phyloP scores from a whole-genome alignment of 805 yeast species.

The Pichia pseudocactophila region DNA sequence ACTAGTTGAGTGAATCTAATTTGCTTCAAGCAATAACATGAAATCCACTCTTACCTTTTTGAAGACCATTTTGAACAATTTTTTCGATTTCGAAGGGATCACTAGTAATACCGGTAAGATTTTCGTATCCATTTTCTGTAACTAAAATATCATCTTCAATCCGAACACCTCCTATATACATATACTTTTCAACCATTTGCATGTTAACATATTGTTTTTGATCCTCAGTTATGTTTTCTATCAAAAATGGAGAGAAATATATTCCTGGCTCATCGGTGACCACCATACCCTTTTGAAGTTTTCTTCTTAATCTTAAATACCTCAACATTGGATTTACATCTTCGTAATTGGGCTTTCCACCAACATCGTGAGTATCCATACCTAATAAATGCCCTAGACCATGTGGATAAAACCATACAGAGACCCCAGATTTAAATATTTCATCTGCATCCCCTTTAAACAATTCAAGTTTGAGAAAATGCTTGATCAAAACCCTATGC shows the following conservation, averaged over 20 bases:
- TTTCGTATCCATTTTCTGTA: conserved; percentile 68
- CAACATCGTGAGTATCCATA: conserved; percentile 94
- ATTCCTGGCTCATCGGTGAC: conserved; percentile 94
- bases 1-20: no score
- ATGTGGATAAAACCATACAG: conserved; percentile 85
- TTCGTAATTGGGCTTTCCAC: conserved; percentile 76
- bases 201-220: conserved; percentile 52
- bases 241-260: conserved; percentile 77
- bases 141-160: conserved; percentile 89
- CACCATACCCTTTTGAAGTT: conserved; percentile 67
- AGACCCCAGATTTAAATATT: conserved; percentile 57
- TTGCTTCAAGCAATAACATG: conserved; percentile 32
- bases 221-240: conserved; percentile 35
- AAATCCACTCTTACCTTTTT: conserved; percentile 52
- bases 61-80: conserved; percentile 59
- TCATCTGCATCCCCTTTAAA: conserved; percentile 57
- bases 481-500: conserved; percentile 66
- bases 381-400: conserved; percentile 93
- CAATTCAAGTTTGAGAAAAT: conserved; percentile 66
- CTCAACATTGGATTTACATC: conserved; percentile 72
- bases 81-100: conserved; percentile 76
- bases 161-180: conserved; percentile 94
- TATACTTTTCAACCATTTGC: conserved; percentile 63
- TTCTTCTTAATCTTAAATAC: conserved; percentile 75
- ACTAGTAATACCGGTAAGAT: conserved; percentile 72